phyloP scores from a whole-genome alignment of 306 rosid genomes.

The Dalbergia oliveri region DNA sequence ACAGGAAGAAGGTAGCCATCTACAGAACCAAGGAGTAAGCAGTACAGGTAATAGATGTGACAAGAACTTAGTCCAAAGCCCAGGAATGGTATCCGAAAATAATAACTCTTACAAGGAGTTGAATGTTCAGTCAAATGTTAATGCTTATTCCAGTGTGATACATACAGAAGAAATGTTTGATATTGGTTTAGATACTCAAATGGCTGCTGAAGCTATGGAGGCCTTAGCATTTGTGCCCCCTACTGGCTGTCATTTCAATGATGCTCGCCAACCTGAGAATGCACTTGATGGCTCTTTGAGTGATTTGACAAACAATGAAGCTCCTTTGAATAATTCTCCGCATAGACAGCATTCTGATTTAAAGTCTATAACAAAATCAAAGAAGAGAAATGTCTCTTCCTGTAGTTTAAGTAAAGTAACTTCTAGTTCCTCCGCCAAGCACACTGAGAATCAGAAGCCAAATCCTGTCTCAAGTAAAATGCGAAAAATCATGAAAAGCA shows the following conservation, averaged over 20 bases:
- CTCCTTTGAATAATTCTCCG: conserved; percentile 34
- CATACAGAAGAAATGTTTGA: conserved; percentile 50
- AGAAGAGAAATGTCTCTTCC: conserved; percentile 53
- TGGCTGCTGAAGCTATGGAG: conserved; percentile 85
- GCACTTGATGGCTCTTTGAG: conserved; percentile 40
- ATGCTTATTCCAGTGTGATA: conserved; percentile 47
- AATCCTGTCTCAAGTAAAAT: conserved; percentile 43
- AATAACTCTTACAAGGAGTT: conserved; percentile 38
- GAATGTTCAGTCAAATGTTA: conserved; percentile 39
- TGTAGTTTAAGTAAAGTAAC: conserved; percentile 50
- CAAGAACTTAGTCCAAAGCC: conserved; percentile 44
- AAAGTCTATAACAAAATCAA: conserved; percentile 44
- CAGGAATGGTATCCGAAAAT: conserved; percentile 36
- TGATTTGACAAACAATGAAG: conserved; percentile 42
- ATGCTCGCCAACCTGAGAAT: conserved; percentile 46
- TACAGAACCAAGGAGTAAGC: conserved; percentile 36
- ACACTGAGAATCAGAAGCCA: conserved; percentile 44
- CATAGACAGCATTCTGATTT: conserved; percentile 35
- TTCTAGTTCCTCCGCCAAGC: conserved; percentile 42
- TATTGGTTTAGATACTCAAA: conserved; percentile 78
- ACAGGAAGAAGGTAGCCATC: conserved; percentile 45
- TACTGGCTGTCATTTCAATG: conserved; percentile 29
- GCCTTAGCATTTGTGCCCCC: conserved; percentile 61
- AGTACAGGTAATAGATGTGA: conserved; percentile 41
- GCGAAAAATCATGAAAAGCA: conserved; percentile 44